phyloP scores from a whole-genome alignment of 2,329 filamentous ascomycete species.

The Thielaviopsis euricoi region DNA sequence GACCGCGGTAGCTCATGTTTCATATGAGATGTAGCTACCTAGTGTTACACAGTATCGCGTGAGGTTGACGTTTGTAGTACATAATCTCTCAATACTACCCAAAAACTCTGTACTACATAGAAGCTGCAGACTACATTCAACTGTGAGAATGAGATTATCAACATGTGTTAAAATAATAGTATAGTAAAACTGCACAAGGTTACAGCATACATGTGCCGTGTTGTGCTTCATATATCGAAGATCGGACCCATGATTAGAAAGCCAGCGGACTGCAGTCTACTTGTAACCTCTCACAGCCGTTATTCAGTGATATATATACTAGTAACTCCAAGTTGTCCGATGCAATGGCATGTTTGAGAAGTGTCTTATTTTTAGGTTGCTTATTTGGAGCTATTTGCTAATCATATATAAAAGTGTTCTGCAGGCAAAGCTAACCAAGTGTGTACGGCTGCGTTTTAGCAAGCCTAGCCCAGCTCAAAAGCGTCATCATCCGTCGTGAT shows the following conservation, averaged over 20 bases:
- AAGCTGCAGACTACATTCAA: background rate
- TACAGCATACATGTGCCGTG: background rate
- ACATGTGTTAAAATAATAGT: background rate
- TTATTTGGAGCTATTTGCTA: background rate
- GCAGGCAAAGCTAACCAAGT: background rate
- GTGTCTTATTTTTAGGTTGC: background rate
- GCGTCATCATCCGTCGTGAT: constrained; percentile 1
- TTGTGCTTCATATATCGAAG: background rate
- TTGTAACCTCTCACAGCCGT: background rate
- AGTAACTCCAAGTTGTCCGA: background rate
- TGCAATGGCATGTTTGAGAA: background rate
- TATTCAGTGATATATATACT: background rate
- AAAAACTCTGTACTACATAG: too few species aligned
- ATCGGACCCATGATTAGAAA: background rate
- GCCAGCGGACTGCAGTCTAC: background rate
- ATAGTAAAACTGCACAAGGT: background rate
- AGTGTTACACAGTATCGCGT: background rate
- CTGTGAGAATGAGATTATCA: background rate
- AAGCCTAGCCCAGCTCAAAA: background rate
- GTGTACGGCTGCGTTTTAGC: background rate
- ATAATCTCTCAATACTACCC: too few species aligned
- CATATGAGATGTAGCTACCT: background rate
- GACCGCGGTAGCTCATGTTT: background rate
- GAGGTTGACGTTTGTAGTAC: background rate
- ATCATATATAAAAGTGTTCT: background rate